A percentile compares a stretch with the other conserved stretches of the same genome.
phyloP scores from a whole-genome alignment of 768 basidiomycete genomes.

The Phaeolepiota aurea region DNA sequence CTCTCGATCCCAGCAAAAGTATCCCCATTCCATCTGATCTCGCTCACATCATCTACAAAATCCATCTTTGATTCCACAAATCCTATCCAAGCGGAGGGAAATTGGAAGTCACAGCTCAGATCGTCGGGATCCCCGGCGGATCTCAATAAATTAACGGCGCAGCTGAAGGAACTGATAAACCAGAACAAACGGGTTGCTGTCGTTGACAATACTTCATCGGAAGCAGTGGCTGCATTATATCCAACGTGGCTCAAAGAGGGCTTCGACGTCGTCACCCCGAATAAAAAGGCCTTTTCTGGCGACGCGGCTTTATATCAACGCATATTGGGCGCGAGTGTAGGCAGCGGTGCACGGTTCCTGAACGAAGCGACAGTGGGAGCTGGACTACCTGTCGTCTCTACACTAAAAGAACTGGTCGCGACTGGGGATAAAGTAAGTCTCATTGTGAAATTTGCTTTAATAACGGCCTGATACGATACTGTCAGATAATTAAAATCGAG shows the following conservation, averaged over 20 bases:
- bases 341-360: constrained; percentile 59
- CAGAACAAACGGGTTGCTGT: constrained; percentile 50
- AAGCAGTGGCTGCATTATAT: constrained; percentile 73
- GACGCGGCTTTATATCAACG: constrained; percentile 55
- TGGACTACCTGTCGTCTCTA: constrained; percentile 86
- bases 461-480: neutral
- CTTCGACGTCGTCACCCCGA: constrained; percentile 88
- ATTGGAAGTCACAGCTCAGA: constrained; percentile 30
- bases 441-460: neutral
- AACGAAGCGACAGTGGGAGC: constrained; percentile 95
- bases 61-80: constrained; percentile 43
- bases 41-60: constrained; percentile 59
- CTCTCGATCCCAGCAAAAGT: constrained; percentile 48
- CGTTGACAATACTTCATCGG: constrained; percentile 91
- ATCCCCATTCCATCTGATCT: constrained; percentile 55
- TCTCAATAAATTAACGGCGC: constrained; percentile 36
- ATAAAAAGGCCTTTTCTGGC: constrained; percentile 94
- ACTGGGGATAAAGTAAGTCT: constrained; percentile 81
- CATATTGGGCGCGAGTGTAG: constrained; percentile 53
- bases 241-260: constrained; percentile 73
- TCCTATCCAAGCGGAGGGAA: constrained; percentile 25
- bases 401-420: constrained; percentile 83
- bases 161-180: constrained; percentile 37
- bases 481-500: constrained; percentile 80
- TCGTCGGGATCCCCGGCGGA: constrained; percentile 36